These are phyloP conservation scores for Atkinsonella hypoxylon DNA, from an alignment of 2,329 filamentous ascomycete species.

Conservation along the genomic window DNA sequence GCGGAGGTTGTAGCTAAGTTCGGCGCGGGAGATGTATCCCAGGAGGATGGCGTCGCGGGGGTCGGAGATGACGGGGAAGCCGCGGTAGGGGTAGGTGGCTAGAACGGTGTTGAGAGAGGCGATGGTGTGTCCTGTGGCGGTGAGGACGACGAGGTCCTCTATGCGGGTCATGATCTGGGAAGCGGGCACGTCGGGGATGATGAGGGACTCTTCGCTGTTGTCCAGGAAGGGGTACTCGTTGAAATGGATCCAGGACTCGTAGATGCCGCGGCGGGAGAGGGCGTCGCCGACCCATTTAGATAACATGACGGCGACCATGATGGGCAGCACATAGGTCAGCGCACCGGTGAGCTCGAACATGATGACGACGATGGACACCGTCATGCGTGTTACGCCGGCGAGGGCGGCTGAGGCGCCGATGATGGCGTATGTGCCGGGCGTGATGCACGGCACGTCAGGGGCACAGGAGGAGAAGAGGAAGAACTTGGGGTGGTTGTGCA, in stretches of 20 bases:
- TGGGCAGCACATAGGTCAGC: constrained; percentile 89
- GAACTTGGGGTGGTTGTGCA: constrained; percentile 63
- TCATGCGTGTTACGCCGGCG: constrained; percentile 88
- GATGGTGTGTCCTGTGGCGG: constrained; percentile 80
- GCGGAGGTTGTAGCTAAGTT: constrained; percentile 69
- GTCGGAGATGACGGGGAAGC: constrained; percentile 82
- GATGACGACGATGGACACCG: constrained; percentile 95
- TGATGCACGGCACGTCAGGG: constrained; percentile 78
- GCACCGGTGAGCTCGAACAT: constrained; percentile 98
- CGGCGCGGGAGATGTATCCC: constrained; percentile 87
- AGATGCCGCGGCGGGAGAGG: constrained; percentile 85
- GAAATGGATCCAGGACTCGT: constrained; percentile 95
- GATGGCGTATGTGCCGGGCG: constrained; percentile 90
- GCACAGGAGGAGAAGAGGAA: constrained; percentile 72
- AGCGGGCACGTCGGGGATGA: constrained; percentile 74
- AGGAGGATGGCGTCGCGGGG: constrained; percentile 66
- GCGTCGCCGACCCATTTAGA: constrained; percentile 98
- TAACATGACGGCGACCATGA: constrained; percentile 98
- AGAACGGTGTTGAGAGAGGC: constrained; percentile 61
- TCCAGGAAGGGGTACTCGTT: constrained; percentile 94
- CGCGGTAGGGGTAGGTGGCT: constrained; percentile 64
- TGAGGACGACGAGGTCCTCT: constrained; percentile 81
- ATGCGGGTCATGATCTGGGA: constrained; percentile 83
- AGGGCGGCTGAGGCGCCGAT: constrained; percentile 92
- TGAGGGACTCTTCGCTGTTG: constrained; percentile 64